These are phyloP conservation scores for Ceratobasidium sp. DNA, from an alignment of 1,284 basidiomycete species.

Conservation along the genomic window DNA sequence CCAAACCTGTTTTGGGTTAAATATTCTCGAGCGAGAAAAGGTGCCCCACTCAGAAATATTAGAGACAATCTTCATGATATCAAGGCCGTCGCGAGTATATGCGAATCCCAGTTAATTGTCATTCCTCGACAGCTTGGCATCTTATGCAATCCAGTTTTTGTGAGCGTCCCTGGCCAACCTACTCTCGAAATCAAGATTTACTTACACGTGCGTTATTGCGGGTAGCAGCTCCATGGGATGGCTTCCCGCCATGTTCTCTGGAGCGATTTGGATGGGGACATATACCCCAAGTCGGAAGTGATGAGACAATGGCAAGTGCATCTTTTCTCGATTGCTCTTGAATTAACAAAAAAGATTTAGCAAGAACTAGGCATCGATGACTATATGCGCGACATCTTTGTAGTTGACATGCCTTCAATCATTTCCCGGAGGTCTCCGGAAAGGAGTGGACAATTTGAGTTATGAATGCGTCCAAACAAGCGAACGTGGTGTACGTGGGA, in stretches of 20 bases:
- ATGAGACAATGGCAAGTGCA: no score
- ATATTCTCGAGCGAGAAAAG: constrained; percentile 54
- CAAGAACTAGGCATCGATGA: no score
- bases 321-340: no score
- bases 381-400: no score
- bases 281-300: no score
- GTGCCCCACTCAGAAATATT: constrained; percentile 70
- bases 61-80: constrained; percentile 78
- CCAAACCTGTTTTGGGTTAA: constrained; percentile 49
- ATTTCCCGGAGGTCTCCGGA: no score
- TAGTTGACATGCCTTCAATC: no score
- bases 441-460: no score
- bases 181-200: constrained; percentile 7
- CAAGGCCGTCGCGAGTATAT: constrained; percentile 75
- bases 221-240: constrained; percentile 80
- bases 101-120: background rate
- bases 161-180: constrained; percentile 57
- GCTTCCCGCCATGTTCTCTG: constrained; percentile 92
- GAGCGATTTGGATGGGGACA: constrained; percentile 87
- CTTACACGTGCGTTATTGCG: background rate
- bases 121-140: constrained; percentile 52
- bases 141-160: constrained; percentile 90
- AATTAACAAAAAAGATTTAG: no score
- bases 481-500: no score
- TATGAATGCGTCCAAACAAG: no score